phyloP scores from a whole-genome alignment of 2,329 filamentous ascomycete species.

The Phaeosphaeria sp. region DNA sequence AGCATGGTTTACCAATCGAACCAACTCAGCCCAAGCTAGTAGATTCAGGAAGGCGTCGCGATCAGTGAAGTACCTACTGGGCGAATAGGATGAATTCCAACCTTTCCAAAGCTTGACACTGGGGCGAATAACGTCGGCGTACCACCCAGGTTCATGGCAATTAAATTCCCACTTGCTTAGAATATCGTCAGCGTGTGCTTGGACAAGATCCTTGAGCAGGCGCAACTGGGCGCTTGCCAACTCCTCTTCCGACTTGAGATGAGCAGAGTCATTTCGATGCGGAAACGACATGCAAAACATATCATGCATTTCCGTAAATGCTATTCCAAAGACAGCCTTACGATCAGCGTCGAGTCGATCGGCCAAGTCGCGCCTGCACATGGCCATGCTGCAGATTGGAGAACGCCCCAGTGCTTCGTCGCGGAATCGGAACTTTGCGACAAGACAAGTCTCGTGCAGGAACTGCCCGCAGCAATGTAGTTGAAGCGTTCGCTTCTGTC shows the following conservation, averaged over 20 bases:
- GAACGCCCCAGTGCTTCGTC: slow-evolving; percentile 10
- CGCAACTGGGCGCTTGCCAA: slow-evolving; percentile 13
- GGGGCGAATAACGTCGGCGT: slow-evolving; percentile 5
- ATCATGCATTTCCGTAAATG: slow-evolving; percentile 2
- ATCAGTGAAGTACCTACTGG: slow-evolving; percentile 8
- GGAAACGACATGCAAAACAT: slow-evolving; percentile 12
- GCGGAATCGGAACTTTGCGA: background rate
- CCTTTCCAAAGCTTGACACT: slow-evolving; percentile 11
- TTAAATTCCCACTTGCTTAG: slow-evolving; percentile 6
- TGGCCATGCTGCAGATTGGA: slow-evolving; percentile 5
- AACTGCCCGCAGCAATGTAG: slow-evolving; percentile 4
- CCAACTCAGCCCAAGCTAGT: slow-evolving; percentile 18
- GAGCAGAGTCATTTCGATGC: slow-evolving; percentile 1
- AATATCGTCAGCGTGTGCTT: slow-evolving; percentile 14
- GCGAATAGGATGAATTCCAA: slow-evolving; percentile 6
- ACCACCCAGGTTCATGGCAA: slow-evolving; percentile 14
- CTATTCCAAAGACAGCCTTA: slow-evolving; percentile 14
- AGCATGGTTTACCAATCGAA: slow-evolving; percentile 16
- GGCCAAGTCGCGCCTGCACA: slow-evolving; percentile 11
- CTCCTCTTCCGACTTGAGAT: slow-evolving; percentile 15
- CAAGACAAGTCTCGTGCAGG: slow-evolving; percentile 10
- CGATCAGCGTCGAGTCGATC: slow-evolving; percentile 17
- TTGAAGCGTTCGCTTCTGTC: background rate
- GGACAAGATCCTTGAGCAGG: slow-evolving; percentile 19
- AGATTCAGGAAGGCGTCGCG: slow-evolving; percentile 16